Base-by-base conservation (phyloP, 805 yeast species). In the Pichia nakasei region DNA sequence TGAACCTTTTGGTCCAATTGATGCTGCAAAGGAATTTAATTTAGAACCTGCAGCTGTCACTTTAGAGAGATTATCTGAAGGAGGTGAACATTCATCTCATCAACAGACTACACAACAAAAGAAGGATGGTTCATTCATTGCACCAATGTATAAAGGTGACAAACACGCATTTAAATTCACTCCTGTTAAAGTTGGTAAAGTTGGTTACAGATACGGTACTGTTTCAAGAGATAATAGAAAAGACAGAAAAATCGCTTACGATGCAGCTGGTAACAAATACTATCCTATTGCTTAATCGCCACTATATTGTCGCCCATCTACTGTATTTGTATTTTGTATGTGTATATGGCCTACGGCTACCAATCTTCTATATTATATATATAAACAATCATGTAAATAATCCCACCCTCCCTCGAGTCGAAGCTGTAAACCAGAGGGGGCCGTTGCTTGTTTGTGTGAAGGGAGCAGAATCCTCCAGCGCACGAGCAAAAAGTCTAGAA, bases 1-100 rank as follows among this genome's bases (percentile, higher is more conserved):
- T 22, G 95, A 88, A 67, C 95, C 96, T 9, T 89, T 91, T 60
- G 96, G 96, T 7, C 95, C 97, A 5, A 73, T 88, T 6, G 97
- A 93, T 59, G 97, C 98, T 13, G 96, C 98, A 40, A 69, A 78
- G 45, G 75, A 83, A 34, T 76, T 86, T 50, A 88, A 75, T 36
- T 71, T 91, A 51, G 89, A 85, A 60, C 95, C 96, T n/a, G 97
- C 97, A 24, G 75, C 78, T 39, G 78, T 72, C 32, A 84, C 93
- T 3, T 71, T 89, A 53, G 77, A 80, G 54, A 78, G 76, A 60
- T 72, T 89, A 49, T 72, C 85, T 12, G 73, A 77, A 52, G 67
- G 73, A 37, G 78, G 78, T 39, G 79, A 73, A 45, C 76, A 72
- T 39, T 68, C 73, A 6, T 63, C 65, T 17, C 60, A 63, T 39